phyloP scores from a whole-genome alignment of 1,284 basidiomycete species.

The Heimioporus punctisporus region DNA sequence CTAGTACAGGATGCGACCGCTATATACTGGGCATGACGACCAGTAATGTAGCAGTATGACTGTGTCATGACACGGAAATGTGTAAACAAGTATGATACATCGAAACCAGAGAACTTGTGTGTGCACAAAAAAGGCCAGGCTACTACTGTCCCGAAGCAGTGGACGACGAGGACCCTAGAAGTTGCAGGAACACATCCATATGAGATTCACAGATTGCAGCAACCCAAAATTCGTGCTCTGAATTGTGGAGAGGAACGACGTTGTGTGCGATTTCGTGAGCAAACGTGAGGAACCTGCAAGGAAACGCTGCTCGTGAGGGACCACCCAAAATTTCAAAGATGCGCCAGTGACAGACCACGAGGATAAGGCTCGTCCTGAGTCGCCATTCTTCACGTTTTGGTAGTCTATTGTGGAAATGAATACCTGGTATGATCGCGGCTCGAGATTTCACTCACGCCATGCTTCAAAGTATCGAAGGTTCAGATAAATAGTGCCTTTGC shows the following conservation, averaged over 20 bases:
- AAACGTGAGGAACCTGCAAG: slow-evolving; percentile 78
- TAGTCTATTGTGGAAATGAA: background rate
- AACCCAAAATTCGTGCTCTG: slow-evolving; percentile 93
- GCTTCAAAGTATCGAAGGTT: slow-evolving; percentile 1
- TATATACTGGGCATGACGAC: too few relatives aligned
- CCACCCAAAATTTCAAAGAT: too few relatives aligned
- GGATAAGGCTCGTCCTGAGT: slow-evolving; percentile 66
- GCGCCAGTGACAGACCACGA: slow-evolving; percentile 71
- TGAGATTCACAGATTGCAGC: slow-evolving; percentile 82
- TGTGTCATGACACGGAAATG: too few relatives aligned
- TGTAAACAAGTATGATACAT: too few relatives aligned
- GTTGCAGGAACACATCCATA: slow-evolving; percentile 21
- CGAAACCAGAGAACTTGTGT: too few relatives aligned
- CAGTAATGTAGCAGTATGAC: too few relatives aligned
- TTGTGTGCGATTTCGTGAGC: slow-evolving; percentile 94
- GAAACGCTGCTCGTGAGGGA: background rate
- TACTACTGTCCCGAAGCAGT: background rate
- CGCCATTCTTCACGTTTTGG: slow-evolving; percentile 56
- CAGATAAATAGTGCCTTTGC: background rate
- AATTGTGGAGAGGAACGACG: slow-evolving; percentile 72
- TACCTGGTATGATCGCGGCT: background rate
- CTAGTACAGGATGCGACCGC: too few relatives aligned
- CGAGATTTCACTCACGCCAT: background rate
- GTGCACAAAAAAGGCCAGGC: too few relatives aligned
- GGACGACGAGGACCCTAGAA: background rate